Evolutionary conservation across 75 land plant genomes (phyloP).

Genomic region (Isoetes taiwanensis): DNA sequence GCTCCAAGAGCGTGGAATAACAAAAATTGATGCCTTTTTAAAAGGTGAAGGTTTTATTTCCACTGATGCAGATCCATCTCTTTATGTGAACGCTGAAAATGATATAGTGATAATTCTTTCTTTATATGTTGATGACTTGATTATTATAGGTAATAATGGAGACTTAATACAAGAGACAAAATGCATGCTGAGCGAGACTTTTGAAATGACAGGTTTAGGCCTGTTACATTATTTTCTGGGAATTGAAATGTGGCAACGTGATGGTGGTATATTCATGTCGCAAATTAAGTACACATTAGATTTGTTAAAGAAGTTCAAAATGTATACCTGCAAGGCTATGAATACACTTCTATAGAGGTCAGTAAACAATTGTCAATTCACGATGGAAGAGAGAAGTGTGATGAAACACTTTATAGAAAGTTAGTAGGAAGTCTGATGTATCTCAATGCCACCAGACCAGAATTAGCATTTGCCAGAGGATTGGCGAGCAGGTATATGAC

Average conservation of each 20-base stretch:
- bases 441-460: neutral
- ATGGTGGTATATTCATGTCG: conserved; percentile 3
- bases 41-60: no score
- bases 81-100: neutral
- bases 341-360: neutral
- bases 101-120: neutral
- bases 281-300: neutral
- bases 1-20: conserved; percentile 18
- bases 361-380: neutral
- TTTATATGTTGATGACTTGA: conserved; percentile 24
- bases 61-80: neutral
- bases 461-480: neutral
- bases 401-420: neutral
- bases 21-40: neutral
- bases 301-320: conserved; percentile 5
- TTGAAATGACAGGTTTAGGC: conserved; percentile 5
- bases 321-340: conserved; percentile 2
- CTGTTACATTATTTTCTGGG: conserved; percentile 8
- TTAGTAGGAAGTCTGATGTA: conserved; percentile 8
- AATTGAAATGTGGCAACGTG: neutral
- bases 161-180: neutral
- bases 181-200: neutral
- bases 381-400: neutral
- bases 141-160: conserved; percentile 1
- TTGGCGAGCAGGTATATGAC: neutral